These are phyloP conservation scores for Trichoderma polysporum DNA, from an alignment of 2,329 filamentous ascomycete species.

Conservation along the genomic window DNA sequence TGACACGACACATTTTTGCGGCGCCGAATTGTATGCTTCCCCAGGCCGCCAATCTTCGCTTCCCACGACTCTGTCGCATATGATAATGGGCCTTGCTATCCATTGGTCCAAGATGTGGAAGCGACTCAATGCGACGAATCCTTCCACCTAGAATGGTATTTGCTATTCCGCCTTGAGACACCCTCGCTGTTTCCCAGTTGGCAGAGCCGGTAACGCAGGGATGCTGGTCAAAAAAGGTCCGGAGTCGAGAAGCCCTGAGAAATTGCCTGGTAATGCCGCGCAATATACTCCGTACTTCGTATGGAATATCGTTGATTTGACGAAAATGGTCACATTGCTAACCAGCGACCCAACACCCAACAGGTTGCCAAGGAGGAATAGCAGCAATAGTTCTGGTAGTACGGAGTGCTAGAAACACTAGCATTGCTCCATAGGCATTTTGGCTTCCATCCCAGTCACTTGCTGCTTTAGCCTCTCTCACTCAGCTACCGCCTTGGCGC, in stretches of 20 bases:
- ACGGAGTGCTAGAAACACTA: not conserved
- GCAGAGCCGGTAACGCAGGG: not conserved
- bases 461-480: not conserved
- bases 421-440: not conserved
- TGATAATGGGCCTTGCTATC: not conserved
- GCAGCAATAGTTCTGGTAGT: not conserved
- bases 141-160: not conserved
- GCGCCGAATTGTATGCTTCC: not conserved
- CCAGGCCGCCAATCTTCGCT: not conserved
- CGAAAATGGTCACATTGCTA: not conserved
- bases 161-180: not conserved
- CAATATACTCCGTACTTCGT: not conserved
- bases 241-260: not conserved
- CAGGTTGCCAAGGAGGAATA: not conserved
- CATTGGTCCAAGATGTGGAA: not conserved
- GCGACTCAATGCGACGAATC: not conserved
- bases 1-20: not conserved
- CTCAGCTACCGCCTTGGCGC: constrained; percentile 17
- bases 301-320: not conserved
- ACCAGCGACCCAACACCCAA: not conserved
- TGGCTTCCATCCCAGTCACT: not conserved
- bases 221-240: not conserved
- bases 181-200: not conserved
- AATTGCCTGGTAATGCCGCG: not conserved
- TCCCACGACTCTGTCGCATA: not conserved